Conservation (phyloP, 2,329 filamentous ascomycete species). For the Septoria petroselini region DNA sequence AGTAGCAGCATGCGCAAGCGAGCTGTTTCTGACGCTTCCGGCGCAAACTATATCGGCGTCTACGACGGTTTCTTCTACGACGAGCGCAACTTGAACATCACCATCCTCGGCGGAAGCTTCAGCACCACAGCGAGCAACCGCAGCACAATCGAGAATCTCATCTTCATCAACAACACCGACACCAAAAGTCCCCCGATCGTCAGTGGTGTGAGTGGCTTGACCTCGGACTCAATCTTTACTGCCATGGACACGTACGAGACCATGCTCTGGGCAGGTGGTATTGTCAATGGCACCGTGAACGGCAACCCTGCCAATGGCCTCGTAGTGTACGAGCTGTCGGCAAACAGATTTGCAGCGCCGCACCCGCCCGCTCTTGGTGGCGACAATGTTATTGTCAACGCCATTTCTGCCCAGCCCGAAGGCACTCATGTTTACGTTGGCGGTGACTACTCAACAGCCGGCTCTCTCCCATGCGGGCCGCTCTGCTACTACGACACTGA, state of each 20-base stretch:
- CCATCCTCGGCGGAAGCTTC: constrained; percentile 86
- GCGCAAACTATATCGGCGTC: constrained; percentile 61
- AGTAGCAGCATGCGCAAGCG: constrained; percentile 40
- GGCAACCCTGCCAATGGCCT: constrained; percentile 66
- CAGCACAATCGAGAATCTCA: constrained; percentile 71
- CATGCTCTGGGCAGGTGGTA: constrained; percentile 77
- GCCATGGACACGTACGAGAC: constrained; percentile 65
- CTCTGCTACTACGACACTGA: constrained; percentile 76
- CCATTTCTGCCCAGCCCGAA: constrained; percentile 69
- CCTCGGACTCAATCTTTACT: constrained; percentile 70
- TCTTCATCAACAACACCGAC: constrained; percentile 75
- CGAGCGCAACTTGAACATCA: constrained; percentile 69
- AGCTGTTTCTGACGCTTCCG: constrained; percentile 37
- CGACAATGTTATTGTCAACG: constrained; percentile 66
- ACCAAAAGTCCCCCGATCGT: constrained; percentile 46
- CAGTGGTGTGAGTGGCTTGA: constrained; percentile 63
- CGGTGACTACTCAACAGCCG: constrained; percentile 78
- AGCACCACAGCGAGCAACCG: constrained; percentile 66
- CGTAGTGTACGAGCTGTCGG: constrained; percentile 72
- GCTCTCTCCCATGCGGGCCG: constrained; percentile 74
- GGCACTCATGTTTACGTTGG: constrained; percentile 78
- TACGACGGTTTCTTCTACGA: constrained; percentile 75
- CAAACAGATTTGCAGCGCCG: constrained; percentile 57
- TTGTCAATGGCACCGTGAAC: constrained; percentile 67
- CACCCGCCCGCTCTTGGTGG: constrained; percentile 77